These are phyloP conservation scores for Trifolium repens DNA, from an alignment of 306 rosid species.

Conservation along the genomic window DNA sequence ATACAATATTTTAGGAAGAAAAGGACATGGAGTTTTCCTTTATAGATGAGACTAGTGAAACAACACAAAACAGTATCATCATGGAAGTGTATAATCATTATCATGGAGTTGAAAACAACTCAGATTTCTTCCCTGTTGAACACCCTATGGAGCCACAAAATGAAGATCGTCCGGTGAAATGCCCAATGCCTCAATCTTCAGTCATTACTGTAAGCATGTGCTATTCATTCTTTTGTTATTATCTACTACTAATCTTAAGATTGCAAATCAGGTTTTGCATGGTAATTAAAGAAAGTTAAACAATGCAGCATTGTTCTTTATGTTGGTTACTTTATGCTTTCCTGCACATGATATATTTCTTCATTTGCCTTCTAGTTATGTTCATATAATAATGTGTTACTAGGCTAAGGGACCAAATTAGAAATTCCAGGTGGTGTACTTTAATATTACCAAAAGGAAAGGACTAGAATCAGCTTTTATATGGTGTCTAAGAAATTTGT, in stretches of 20 bases:
- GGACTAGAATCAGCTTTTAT: slow-evolving; percentile 13
- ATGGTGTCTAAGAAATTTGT: slow-evolving; percentile 11
- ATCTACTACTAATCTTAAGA: neutral
- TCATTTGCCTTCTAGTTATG: slow-evolving; percentile 31
- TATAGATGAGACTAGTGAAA: slow-evolving; percentile 46
- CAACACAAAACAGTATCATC: slow-evolving; percentile 39
- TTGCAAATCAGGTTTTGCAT: slow-evolving; percentile 36
- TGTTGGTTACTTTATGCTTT: slow-evolving; percentile 19
- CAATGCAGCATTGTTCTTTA: slow-evolving; percentile 12
- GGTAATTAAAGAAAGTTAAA: neutral
- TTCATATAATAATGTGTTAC: slow-evolving; percentile 11
- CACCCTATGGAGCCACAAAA: slow-evolving; percentile 92
- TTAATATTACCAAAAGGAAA: slow-evolving; percentile 24
- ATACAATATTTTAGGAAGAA: slow-evolving; percentile 45
- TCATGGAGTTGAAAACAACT: slow-evolving; percentile 55
- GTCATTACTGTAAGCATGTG: slow-evolving; percentile 65
- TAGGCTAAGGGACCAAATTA: slow-evolving; percentile 19
- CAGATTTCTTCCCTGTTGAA: slow-evolving; percentile 84
- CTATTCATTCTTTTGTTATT: neutral
- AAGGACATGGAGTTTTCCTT: slow-evolving; percentile 54
- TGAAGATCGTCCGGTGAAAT: slow-evolving; percentile 92
- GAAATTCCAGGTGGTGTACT: slow-evolving; percentile 22
- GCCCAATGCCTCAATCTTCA: slow-evolving; percentile 90
- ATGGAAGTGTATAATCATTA: slow-evolving; percentile 53
- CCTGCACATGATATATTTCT: slow-evolving; percentile 1